Base-by-base conservation (phyloP, 805 yeast species). In the Lachancea meyersii region DNA sequence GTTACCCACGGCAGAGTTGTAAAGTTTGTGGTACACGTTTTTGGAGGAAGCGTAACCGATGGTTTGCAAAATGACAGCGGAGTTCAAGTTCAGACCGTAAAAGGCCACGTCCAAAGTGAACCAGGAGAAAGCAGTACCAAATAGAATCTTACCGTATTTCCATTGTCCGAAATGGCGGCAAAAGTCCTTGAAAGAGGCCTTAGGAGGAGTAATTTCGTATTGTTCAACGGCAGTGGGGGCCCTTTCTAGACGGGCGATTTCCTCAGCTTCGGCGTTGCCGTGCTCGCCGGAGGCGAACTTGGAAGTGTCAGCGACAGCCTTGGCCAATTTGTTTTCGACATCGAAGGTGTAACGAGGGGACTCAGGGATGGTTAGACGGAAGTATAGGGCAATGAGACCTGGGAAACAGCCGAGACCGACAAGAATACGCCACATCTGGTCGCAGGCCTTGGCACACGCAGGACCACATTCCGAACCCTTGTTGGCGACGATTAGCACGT, bases 41-140 rank as follows among this genome's bases (percentile, higher is more conserved):
- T 68, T 62, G 24, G 79, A 74, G 32, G 82, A 75, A 39, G 95
- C 88, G 64, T 75, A 87, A 60, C 95, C 95, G 63, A 87, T 87
- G 28, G 94, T 77, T 58, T 79, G 73, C 65, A 87, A 77, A 55
- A 87, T 87, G 46, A 75, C 69, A 31, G 95, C 81, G 59, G 89
- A 70, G 73, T 87, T 87, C 60, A 87, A 76, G 67, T 86, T 82
- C 60, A 87, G 73, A 69, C 96, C 96, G 61, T 87, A 87, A 71
- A 75, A 86, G 35, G 95, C 95, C 65, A 87, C 82, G 72, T 87
- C 96, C 66, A 87, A 73, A 72, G 79, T 71, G 70, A 86, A 86
- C 96, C 96, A 87, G 21, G 88, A 79, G 66, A 85, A 86, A 50
- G 95, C 94, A 55, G 96, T 85, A 67, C 95, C 96, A 43, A 86